Evolutionary conservation across 352 stramenopile genomes (phyloP).

Genomic region (Thraustochytrium sp.): DNA sequence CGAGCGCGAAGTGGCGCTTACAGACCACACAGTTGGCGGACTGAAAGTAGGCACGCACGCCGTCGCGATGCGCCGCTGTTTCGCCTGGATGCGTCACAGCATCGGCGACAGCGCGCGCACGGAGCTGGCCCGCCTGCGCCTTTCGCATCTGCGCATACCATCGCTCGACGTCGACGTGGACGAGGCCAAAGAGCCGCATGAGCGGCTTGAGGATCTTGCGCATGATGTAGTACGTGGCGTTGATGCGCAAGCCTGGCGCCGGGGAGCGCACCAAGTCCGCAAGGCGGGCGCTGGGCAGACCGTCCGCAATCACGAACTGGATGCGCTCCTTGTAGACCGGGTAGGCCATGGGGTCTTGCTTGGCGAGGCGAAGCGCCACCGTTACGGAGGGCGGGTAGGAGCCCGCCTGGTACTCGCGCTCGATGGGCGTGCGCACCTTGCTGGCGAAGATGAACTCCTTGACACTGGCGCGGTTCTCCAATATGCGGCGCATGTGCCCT

Average conservation of each 20-base stretch:
- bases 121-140: neutral
- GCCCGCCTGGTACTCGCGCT: constrained; percentile 45
- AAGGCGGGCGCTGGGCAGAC: constrained; percentile 67
- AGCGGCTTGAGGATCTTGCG: constrained; percentile 23
- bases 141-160: constrained; percentile 24
- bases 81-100: neutral
- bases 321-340: constrained; percentile 61
- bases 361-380: constrained; percentile 51
- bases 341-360: constrained; percentile 48
- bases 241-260: constrained; percentile 56
- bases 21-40: neutral
- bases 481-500: constrained; percentile 49
- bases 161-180: neutral
- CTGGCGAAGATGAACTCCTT: constrained; percentile 57
- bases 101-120: no score
- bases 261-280: constrained; percentile 81
- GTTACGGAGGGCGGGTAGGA: constrained; percentile 52
- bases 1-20: neutral
- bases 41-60: neutral
- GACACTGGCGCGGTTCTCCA: constrained; percentile 43
- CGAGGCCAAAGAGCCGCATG: constrained; percentile 30
- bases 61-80: neutral
- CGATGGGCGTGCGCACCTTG: constrained; percentile 54
- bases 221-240: constrained; percentile 39
- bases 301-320: constrained; percentile 81